A percentile compares a stretch with the other conserved stretches of the same genome.
Conservation (phyloP, 2,329 filamentous ascomycete species). For the Alternaria tenuissima region DNA sequence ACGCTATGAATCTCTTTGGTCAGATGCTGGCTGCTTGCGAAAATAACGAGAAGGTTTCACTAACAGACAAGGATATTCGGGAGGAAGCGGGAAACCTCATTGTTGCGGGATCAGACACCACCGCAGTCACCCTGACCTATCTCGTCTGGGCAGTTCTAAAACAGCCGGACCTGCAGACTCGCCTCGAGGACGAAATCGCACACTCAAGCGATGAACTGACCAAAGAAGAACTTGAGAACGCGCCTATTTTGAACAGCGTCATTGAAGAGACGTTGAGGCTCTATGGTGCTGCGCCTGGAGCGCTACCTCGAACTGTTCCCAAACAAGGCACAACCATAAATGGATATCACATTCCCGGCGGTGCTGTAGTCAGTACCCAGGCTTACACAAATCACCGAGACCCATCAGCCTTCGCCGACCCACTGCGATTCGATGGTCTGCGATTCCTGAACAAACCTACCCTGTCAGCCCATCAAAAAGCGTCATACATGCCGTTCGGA, state of each 20-base stretch:
- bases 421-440: constrained; percentile 41
- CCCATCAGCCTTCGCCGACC: constrained; percentile 30
- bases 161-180: constrained; percentile 26
- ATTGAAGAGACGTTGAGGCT: constrained; percentile 52
- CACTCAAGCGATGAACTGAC: constrained; percentile 24
- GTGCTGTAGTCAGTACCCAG: constrained; percentile 49
- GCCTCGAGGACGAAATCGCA: constrained; percentile 35
- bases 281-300: constrained; percentile 47
- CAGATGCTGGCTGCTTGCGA: constrained; percentile 24
- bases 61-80: constrained; percentile 37
- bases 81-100: constrained; percentile 44
- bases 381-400: constrained; percentile 52
- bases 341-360: constrained; percentile 49
- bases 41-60: constrained; percentile 33
- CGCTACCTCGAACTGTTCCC: constrained; percentile 48
- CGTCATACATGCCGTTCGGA: constrained; percentile 72
- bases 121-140: constrained; percentile 45
- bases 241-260: constrained; percentile 47
- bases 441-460: constrained; percentile 37
- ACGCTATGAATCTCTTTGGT: constrained; percentile 24
- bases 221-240: constrained; percentile 36
- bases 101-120: constrained; percentile 48
- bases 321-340: constrained; percentile 42
- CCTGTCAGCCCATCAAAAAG: constrained; percentile 46
- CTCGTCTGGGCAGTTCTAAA: constrained; percentile 45